Percentiles rank a stretch among this genome's conserved stretches.
phyloP scores from a whole-genome alignment of 768 basidiomycete genomes.

The Phylloporus rhodoxanthus region DNA sequence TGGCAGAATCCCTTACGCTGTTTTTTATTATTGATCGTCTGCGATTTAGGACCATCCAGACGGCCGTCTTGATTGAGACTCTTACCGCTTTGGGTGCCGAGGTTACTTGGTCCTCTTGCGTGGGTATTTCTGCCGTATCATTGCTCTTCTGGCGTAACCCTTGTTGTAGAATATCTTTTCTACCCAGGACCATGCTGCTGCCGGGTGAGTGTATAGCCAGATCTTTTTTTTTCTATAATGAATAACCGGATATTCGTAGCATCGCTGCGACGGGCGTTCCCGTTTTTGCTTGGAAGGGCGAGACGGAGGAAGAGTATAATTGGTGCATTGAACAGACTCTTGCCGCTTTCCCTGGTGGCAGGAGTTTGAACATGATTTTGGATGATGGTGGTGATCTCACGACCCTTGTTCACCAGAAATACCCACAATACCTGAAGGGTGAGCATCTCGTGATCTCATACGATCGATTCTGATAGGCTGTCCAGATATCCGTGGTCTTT shows the following conservation, averaged over 20 bases:
- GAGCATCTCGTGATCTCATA: conserved; percentile 9
- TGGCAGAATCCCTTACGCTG: conserved; percentile 17
- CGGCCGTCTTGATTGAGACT: conserved; percentile 98
- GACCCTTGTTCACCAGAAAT: conserved; percentile 91
- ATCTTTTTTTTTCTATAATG: neutral
- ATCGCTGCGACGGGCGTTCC: conserved; percentile 98
- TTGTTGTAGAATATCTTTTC: conserved; percentile 89
- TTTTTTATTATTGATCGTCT: neutral
- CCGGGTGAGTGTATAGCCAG: conserved; percentile 57
- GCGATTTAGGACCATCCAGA: conserved; percentile 85
- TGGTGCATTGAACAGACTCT: conserved; percentile 99
- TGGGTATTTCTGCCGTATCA: conserved; percentile 34
- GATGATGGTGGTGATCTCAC: conserved; percentile 99
- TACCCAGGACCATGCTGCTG: conserved; percentile 98
- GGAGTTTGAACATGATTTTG: conserved; percentile 95
- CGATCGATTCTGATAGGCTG: neutral
- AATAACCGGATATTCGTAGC: conserved; percentile 33
- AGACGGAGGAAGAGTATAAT: conserved; percentile 96
- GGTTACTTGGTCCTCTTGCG: conserved; percentile 98
- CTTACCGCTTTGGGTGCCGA: conserved; percentile 92
- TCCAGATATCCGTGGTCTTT: conserved; percentile 83
- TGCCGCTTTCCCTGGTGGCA: conserved; percentile 75
- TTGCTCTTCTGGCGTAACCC: neutral
- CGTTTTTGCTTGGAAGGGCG: conserved; percentile 99
- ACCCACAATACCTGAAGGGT: conserved; percentile 82